Evolutionary conservation across 2,329 filamentous ascomycete genomes (phyloP).

Genomic region (Trichophyton benhamiae): DNA sequence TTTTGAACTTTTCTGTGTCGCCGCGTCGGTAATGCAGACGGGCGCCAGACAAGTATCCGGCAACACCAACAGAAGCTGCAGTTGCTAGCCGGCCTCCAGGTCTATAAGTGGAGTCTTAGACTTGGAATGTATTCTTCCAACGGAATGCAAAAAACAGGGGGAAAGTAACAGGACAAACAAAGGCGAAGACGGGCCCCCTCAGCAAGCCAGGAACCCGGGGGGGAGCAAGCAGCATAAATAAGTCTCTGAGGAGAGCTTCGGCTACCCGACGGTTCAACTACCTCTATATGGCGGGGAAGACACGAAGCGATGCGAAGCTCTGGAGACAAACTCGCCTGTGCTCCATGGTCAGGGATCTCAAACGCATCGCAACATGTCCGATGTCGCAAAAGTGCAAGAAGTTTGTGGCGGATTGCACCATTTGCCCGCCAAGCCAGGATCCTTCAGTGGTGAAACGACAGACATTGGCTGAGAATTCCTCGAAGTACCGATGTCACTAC

Average conservation of each 20-base stretch:
- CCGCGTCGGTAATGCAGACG: too few species aligned
- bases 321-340: too few species aligned
- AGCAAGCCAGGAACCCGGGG: not conserved
- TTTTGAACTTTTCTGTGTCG: too few species aligned
- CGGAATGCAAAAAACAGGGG: too few species aligned
- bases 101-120: too few species aligned
- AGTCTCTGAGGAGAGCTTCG: not conserved
- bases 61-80: too few species aligned
- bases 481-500: too few species aligned
- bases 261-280: not conserved
- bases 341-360: slow-evolving; percentile 1
- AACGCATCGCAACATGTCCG: not conserved
- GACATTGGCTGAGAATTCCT: not conserved
- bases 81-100: too few species aligned
- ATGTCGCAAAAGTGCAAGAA: not conserved
- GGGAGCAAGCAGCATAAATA: not conserved
- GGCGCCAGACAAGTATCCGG: too few species aligned
- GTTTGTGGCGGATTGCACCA: not conserved
- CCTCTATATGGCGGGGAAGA: not conserved
- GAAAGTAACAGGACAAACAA: not conserved
- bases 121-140: too few species aligned
- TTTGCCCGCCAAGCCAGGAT: not conserved
- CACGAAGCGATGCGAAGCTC: not conserved
- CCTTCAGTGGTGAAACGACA: not conserved
- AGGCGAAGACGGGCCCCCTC: not conserved